phyloP scores from a whole-genome alignment of 176 grass and related monocot genomes.

The Melocanna baccifera region DNA sequence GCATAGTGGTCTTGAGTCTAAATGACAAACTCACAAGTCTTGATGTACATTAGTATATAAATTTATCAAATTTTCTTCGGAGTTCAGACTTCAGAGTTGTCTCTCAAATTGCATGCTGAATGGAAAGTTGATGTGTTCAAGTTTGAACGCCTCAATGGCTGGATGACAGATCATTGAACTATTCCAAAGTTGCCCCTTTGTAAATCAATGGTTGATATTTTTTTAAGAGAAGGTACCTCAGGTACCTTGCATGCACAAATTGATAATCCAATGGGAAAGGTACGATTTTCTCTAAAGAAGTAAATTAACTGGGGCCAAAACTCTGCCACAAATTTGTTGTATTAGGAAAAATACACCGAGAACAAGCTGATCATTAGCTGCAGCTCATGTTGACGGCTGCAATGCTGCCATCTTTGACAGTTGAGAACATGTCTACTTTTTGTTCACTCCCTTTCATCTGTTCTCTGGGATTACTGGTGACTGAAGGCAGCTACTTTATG shows the following conservation, averaged over 20 bases:
- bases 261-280: neutral
- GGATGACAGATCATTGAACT: neutral
- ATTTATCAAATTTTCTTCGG: neutral
- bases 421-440: neutral
- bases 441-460: neutral
- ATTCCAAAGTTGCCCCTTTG: no score
- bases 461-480: neutral
- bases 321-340: neutral
- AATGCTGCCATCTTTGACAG: neutral
- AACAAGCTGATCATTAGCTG: neutral
- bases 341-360: neutral
- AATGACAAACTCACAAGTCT: neutral
- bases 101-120: neutral
- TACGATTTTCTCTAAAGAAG: neutral
- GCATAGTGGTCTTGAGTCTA: neutral
- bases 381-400: neutral
- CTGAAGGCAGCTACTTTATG: conserved; percentile 2
- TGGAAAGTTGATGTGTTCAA: neutral
- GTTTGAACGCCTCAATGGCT: neutral
- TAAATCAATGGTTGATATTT: no score
- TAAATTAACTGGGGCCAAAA: neutral
- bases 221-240: no score
- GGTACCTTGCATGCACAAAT: neutral
- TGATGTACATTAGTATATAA: neutral
- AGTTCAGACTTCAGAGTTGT: neutral